Base-by-base conservation (phyloP, 345 rosid species). In the Pseudoturritis turrita region DNA sequence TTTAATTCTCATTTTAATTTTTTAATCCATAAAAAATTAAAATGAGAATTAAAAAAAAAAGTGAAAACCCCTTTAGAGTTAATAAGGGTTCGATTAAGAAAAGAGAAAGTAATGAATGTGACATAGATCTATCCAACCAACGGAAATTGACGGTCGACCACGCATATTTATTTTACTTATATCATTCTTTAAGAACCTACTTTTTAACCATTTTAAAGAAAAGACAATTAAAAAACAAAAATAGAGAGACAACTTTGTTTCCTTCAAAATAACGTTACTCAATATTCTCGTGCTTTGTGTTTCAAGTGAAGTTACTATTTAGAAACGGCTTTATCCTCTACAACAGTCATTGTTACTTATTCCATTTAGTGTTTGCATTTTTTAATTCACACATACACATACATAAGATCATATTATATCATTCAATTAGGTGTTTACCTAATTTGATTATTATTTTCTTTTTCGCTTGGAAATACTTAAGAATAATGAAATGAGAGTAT, bases 251-350 rank as follows among this genome's bases (percentile, higher is more conserved):
- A 26, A 26, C n/a, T 64, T 36, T 36, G 74, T 44, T 76, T 54
- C 52, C 75, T 76, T 69, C 79, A 76, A 69, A 45, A 28, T 46
- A 70, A 62, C 79, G 79, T 60, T 62, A 70, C 75, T 76, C 75
- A 62, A 69, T 65, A 76, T 69, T 76, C 75, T 70, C 61, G 75
- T 76, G 79, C 71, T 55, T 62, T 62, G 75, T 70, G 75, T 37
- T 70, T 31, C 41, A 61, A 53, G 53, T 61, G 44, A 64, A 75
- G 63, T 53, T 51, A 5, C 55, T 36, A 17, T 58, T 39, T 37
- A 3, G 37, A 23, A 37, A 15, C 13, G 19, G 25, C 64, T 47
- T 59, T 67, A 74, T 74, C 56, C 31, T 51, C 54, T 59, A 28
- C 50, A 57, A 58, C 53, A 15, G 60, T 47, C 61, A n/a, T 35